A percentile compares a stretch with the other conserved stretches of the same genome.
phyloP scores from a whole-genome alignment of 2,329 filamentous ascomycete species.

The Aaosphaeria pasadenensis region DNA sequence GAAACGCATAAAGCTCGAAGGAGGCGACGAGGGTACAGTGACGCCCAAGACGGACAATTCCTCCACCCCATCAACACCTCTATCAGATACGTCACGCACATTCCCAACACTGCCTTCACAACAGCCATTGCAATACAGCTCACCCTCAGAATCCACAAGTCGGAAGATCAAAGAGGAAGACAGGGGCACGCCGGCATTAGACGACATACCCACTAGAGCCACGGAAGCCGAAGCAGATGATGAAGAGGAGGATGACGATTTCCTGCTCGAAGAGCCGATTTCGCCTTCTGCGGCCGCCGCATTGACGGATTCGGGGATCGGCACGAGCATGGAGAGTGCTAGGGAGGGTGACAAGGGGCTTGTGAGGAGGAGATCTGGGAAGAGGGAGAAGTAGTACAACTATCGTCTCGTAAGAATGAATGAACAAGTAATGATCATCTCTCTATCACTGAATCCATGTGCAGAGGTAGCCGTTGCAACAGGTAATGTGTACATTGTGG shows the following conservation, averaged over 20 bases:
- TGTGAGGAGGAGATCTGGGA: slow-evolving; percentile 1
- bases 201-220: slow-evolving; percentile 10
- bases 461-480: too few relatives aligned
- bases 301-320: slow-evolving; percentile 45
- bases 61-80: background rate
- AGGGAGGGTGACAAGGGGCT: slow-evolving; percentile 13
- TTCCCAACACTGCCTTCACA: slow-evolving; percentile 49
- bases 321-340: slow-evolving; percentile 47
- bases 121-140: slow-evolving; percentile 39
- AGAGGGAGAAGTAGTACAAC: background rate
- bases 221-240: slow-evolving; percentile 36
- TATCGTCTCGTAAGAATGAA: too few relatives aligned
- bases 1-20: slow-evolving; percentile 1
- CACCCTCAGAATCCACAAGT: slow-evolving; percentile 2
- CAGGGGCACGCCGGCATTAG: slow-evolving; percentile 3
- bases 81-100: slow-evolving; percentile 48
- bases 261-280: slow-evolving; percentile 36
- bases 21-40: slow-evolving; percentile 4
- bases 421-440: too few relatives aligned
- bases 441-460: too few relatives aligned
- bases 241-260: slow-evolving; percentile 45
- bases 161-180: slow-evolving; percentile 18
- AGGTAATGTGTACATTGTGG: too few relatives aligned
- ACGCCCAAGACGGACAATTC: too few relatives aligned
- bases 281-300: background rate